phyloP scores from a whole-genome alignment of 148 eudicot genomes.

The Rhododendron henanense region DNA sequence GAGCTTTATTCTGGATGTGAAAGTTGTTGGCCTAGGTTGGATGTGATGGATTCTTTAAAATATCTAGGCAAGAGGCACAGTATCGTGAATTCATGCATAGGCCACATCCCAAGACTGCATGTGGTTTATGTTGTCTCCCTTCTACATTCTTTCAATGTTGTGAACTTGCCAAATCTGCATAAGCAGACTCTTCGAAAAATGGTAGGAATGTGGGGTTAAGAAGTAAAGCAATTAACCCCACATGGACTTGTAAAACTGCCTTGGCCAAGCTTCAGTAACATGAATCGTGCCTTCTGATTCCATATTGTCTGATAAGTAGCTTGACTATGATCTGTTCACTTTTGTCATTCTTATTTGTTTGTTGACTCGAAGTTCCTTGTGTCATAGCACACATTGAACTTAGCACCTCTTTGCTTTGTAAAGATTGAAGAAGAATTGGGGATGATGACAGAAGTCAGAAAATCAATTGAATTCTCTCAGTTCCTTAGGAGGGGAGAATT shows the following conservation, averaged over 20 bases:
- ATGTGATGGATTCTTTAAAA: not conserved
- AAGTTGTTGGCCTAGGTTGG: not conserved
- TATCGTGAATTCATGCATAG: not conserved
- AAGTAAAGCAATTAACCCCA: not conserved
- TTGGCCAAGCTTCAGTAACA: not conserved
- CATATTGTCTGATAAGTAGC: not conserved
- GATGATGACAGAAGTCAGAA: not conserved
- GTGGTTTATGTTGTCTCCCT: not conserved
- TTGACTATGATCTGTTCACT: not conserved
- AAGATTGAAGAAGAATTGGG: not conserved
- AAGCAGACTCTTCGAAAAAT: not conserved
- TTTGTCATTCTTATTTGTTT: not conserved
- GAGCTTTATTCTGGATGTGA: not conserved
- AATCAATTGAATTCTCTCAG: not conserved
- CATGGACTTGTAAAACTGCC: not conserved
- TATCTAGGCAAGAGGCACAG: not conserved
- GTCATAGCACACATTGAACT: not conserved
- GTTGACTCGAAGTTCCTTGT: not conserved
- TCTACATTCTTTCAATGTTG: not conserved
- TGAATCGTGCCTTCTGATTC: not conserved
- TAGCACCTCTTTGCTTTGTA: not conserved
- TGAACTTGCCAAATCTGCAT: not conserved
- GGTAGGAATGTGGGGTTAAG: not conserved
- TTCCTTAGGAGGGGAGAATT: not conserved
- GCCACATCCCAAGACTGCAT: not conserved